Conservation (phyloP, 2,329 filamentous ascomycete genomes). For the Trichoderma simmonsii region DNA sequence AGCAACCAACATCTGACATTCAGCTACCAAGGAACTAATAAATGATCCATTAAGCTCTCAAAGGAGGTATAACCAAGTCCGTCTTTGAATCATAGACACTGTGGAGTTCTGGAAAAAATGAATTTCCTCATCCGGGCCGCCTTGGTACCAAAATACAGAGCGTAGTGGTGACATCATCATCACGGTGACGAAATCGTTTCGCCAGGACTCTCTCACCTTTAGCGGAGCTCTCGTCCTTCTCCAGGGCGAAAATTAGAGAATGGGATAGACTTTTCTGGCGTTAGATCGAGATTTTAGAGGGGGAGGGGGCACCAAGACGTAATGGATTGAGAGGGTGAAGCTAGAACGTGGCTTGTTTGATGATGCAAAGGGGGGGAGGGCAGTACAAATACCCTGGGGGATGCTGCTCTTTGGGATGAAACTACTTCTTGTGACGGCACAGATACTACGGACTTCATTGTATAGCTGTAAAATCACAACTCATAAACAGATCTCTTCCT, state of each 20-base stretch:
- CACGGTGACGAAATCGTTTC: constrained; percentile 16
- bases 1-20: not conserved
- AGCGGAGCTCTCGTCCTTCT: not conserved
- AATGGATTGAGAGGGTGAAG: not conserved
- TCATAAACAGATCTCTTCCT: not conserved
- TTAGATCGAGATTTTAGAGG: not conserved
- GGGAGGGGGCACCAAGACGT: constrained; percentile 3
- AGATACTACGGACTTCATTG: not conserved
- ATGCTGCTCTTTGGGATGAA: not conserved
- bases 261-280: not conserved
- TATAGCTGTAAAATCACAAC: not conserved
- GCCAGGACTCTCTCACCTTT: not conserved
- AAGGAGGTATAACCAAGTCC: not conserved
- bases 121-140: constrained; percentile 12
- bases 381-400: constrained; percentile 20
- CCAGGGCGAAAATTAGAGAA: not conserved
- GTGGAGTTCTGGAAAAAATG: constrained; percentile 8
- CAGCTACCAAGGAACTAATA: not conserved
- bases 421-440: not conserved
- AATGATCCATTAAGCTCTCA: not conserved
- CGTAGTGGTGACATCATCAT: constrained; percentile 20
- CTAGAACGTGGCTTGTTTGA: not conserved
- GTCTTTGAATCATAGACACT: not conserved
- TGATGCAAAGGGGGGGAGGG: not conserved
- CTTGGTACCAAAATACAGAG: not conserved